Base-by-base conservation (phyloP, 2,329 filamentous ascomycete genomes). In the Calonectria naviculata region DNA sequence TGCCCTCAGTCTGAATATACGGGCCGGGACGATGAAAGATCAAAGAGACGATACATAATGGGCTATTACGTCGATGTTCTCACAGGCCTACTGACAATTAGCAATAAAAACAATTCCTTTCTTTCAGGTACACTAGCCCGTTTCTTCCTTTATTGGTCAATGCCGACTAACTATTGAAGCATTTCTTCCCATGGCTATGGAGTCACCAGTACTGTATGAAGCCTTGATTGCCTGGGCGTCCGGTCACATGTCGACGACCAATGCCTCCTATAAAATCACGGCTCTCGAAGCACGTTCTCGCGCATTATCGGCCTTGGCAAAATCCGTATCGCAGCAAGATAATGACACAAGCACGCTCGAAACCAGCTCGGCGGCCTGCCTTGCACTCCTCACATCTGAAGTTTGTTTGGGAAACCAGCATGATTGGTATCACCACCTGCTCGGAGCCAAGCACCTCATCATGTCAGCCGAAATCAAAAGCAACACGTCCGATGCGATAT, bases 101-200 rank as follows among this genome's bases (percentile, higher is more conserved):
- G 67, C 38, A 13, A 31, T 15, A 19, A 61, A 1, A 24, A 47
- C 26, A 69, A 69, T 52, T 65, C 61, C 9, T 70, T 70, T 28
- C 67, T 70, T 28, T 58, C 61, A 2, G 67, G 67, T 60, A 65
- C 13, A 19, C 2, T 6, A 17, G n/a, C 44, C 13, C 19, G 1
- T 21, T 47, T 17, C 2, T 17, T 15, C 8, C n/a, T 1, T 2
- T 1, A 21, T 19, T 9, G 21, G 3, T 52, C n/a, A 24, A 4
- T 42, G 8, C 17, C 13, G 21, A 36, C 31, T 52, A n/a, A 47
- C 21, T 10, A 9, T 4, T 5, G 1, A 21, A 70, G 67, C 38
- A 5, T 65, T 70, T 28, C 42, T 70, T 5, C 67, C 67, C 5
- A 70, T 70, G 61, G 67, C 61, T 5, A 70, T 70, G 49, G 67